A percentile compares a stretch with the other conserved stretches of the same genome.
Evolutionary conservation across 805 yeast species (phyloP).

Genomic region (Ogataea minuta): DNA sequence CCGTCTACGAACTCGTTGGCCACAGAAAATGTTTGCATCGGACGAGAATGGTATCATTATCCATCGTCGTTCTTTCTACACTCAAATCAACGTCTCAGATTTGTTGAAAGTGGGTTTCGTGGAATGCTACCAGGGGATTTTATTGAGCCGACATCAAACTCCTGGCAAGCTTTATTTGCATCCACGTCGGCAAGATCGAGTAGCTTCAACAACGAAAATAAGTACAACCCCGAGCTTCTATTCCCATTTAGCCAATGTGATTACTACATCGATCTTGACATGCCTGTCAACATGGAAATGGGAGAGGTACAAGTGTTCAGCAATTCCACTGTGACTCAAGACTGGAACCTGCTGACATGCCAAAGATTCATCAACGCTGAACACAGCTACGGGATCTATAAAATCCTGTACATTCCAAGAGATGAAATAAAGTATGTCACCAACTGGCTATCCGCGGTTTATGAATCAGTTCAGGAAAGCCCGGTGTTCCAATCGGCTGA

Average conservation of each 20-base stretch:
- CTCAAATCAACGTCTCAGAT: conserved; percentile 57
- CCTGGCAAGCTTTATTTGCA: conserved; percentile 24
- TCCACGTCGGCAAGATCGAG: conserved; percentile 50
- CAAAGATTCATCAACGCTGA: conserved; percentile 51
- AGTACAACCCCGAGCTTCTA: conserved; percentile 60
- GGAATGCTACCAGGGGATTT: conserved; percentile 91
- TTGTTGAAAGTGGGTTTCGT: conserved; percentile 74
- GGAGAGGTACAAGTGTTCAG: conserved; percentile 40
- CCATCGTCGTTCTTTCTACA: conserved; percentile 86
- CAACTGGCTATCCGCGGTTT: neutral
- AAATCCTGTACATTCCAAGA: conserved; percentile 41
- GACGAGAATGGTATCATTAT: conserved; percentile 92
- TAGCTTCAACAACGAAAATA: conserved; percentile 74
- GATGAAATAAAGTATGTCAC: conserved; percentile 2
- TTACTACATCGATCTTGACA: conserved; percentile 64
- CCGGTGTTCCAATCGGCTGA: neutral
- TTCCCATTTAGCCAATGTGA: conserved; percentile 54
- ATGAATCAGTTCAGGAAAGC: neutral
- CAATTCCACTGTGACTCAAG: conserved; percentile 13
- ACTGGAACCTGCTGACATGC: conserved; percentile 53
- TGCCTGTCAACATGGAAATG: conserved; percentile 41
- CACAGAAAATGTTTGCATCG: conserved; percentile 69
- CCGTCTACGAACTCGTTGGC: conserved; percentile 26
- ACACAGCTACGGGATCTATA: conserved; percentile 51
- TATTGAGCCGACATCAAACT: conserved; percentile 34